Evolutionary conservation across 148 eudicot genomes (phyloP).

Genomic region (Chenopodium berlandieri): DNA sequence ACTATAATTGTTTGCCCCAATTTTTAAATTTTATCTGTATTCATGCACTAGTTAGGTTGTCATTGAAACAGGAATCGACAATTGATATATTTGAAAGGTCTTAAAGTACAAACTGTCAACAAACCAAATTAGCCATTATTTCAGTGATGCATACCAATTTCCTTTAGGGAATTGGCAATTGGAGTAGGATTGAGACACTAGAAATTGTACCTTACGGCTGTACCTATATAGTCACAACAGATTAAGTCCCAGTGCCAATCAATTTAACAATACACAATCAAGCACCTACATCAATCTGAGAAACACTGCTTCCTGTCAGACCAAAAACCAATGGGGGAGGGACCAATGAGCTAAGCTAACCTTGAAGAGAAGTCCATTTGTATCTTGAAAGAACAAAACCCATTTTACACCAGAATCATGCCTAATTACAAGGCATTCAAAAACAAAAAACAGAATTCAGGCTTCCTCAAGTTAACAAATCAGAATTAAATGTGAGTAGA

Average conservation of each 20-base stretch:
- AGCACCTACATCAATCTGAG: background rate
- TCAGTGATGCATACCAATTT: background rate
- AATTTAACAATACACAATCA: background rate
- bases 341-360: conserved; percentile 33
- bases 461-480: background rate
- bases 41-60: background rate
- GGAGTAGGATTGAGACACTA: background rate
- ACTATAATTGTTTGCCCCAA: background rate
- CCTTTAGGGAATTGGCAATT: background rate
- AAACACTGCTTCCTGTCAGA: background rate
- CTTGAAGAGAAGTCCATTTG: conserved; percentile 98
- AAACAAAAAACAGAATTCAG: conserved; percentile 1
- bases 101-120: background rate
- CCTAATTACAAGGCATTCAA: conserved; percentile 43
- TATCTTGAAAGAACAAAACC: conserved; percentile 98
- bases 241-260: background rate
- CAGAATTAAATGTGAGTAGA: background rate
- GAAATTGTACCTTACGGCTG: background rate
- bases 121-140: background rate
- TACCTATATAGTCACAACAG: background rate
- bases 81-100: background rate
- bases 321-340: background rate
- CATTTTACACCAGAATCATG: conserved; percentile 81
- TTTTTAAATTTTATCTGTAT: background rate
- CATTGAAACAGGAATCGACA: background rate